Evolutionary conservation across 495 filamentous ascomycete genomes (phyloP).

Genomic region (Penicillium verhagenii): DNA sequence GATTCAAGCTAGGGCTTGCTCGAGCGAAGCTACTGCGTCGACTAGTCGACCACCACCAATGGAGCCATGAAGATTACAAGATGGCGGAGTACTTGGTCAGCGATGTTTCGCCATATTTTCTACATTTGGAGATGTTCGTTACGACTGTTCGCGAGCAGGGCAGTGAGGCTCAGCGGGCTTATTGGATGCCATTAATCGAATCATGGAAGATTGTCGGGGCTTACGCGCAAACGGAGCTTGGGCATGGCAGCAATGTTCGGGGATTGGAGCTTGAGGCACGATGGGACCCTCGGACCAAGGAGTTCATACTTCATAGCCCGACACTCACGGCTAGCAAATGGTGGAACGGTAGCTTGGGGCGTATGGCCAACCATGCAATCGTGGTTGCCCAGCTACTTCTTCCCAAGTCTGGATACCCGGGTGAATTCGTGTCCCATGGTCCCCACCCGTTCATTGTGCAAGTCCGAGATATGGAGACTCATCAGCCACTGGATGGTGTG

Average conservation of each 20-base stretch:
- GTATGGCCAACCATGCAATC: constrained; percentile 44
- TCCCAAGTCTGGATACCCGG: constrained; percentile 22
- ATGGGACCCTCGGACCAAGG: constrained; percentile 38
- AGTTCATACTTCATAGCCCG: constrained; percentile 49
- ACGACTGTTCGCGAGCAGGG: constrained; percentile 46
- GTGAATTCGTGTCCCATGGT: constrained; percentile 35
- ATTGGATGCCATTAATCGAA: constrained; percentile 47
- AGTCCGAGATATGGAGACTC: constrained; percentile 44
- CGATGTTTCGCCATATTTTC: constrained; percentile 44
- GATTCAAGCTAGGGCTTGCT: constrained; percentile 47
- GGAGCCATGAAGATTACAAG: constrained; percentile 40
- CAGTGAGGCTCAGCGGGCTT: constrained; percentile 38
- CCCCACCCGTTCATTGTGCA: constrained; percentile 51
- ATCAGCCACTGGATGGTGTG: constrained; percentile 41
- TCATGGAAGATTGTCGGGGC: constrained; percentile 44
- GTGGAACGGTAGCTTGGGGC: constrained; percentile 51
- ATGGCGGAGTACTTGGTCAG: constrained; percentile 49
- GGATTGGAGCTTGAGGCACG: constrained; percentile 46
- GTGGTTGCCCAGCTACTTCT: constrained; percentile 47
- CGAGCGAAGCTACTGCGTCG: constrained; percentile 46
- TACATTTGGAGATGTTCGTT: constrained; percentile 35
- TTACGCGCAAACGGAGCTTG: constrained; percentile 49
- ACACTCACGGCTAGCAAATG: constrained; percentile 49
- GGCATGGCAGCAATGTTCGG: constrained; percentile 49
- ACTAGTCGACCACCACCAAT: constrained; percentile 35